Evolutionary conservation across 768 basidiomycete genomes (phyloP).

Genomic region (Gelatoporia subvermispora): DNA sequence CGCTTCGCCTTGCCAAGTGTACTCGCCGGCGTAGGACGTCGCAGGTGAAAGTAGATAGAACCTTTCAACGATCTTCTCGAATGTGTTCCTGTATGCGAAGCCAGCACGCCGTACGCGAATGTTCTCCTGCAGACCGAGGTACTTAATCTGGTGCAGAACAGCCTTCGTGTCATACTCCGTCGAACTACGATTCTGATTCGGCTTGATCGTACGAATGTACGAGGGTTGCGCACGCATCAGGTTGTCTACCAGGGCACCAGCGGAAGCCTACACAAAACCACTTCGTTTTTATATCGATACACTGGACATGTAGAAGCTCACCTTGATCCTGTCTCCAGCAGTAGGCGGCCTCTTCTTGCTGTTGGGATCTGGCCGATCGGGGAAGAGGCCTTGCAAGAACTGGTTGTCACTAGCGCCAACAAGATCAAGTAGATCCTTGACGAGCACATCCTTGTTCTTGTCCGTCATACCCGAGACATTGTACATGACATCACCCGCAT

Average conservation of each 20-base stretch:
- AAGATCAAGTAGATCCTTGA: conserved; percentile 92
- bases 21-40: conserved; percentile 98
- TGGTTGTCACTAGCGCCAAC: conserved; percentile 73
- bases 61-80: conserved; percentile 98
- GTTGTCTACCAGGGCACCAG: conserved; percentile 93
- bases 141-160: conserved; percentile 98
- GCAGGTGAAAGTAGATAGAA: conserved; percentile 94
- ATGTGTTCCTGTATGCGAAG: conserved; percentile 97
- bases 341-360: conserved; percentile 98
- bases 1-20: conserved; percentile 90
- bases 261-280: conserved; percentile 59
- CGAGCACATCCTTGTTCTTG: conserved; percentile 97
- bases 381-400: conserved; percentile 87
- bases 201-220: conserved; percentile 99
- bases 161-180: conserved; percentile 93
- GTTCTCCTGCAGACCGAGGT: conserved; percentile 97
- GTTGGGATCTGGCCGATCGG: conserved; percentile 90
- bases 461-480: conserved; percentile 98
- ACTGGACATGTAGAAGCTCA: conserved; percentile 25
- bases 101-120: conserved; percentile 96
- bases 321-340: conserved; percentile 97
- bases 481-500: conserved; percentile 98
- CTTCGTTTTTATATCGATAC: background rate
- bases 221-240: conserved; percentile 96
- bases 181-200: conserved; percentile 91